These are phyloP conservation scores for Zasmidium angulare DNA, from an alignment of 2,329 filamentous ascomycete species.

Conservation along the genomic window DNA sequence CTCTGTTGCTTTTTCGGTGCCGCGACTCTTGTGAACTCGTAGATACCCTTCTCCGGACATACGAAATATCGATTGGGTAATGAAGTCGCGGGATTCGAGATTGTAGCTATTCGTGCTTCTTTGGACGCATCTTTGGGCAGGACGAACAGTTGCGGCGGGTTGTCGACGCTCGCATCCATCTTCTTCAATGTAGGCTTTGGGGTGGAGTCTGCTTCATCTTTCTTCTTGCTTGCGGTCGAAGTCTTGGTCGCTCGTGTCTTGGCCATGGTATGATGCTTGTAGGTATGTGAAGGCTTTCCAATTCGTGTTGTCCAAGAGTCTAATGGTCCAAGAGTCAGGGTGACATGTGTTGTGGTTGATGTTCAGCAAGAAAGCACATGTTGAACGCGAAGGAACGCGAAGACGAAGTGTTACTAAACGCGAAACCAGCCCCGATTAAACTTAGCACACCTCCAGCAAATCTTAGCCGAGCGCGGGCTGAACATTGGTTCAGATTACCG, in stretches of 20 bases:
- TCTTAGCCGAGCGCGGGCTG: too few species aligned
- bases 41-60: constrained; percentile 58
- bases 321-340: neutral
- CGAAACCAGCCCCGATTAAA: neutral
- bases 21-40: constrained; percentile 60
- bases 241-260: constrained; percentile 34
- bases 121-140: constrained; percentile 54
- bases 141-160: constrained; percentile 56
- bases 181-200: constrained; percentile 20
- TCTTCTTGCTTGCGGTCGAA: constrained; percentile 15
- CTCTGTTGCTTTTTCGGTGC: constrained; percentile 48
- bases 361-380: neutral
- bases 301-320: neutral
- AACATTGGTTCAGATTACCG: neutral
- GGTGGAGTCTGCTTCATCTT: constrained; percentile 7
- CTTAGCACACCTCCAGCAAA: too few species aligned
- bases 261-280: constrained; percentile 12
- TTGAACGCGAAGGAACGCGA: neutral
- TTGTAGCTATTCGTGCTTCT: constrained; percentile 55
- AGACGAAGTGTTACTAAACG: neutral
- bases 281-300: neutral
- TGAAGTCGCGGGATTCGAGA: constrained; percentile 55
- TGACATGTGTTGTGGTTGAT: neutral
- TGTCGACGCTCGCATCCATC: constrained; percentile 39
- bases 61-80: constrained; percentile 56